Evolutionary conservation across 306 rosid genomes (phyloP), one percentile per base, ranked within the genome.

Genomic region (Corylus americana): DNA sequence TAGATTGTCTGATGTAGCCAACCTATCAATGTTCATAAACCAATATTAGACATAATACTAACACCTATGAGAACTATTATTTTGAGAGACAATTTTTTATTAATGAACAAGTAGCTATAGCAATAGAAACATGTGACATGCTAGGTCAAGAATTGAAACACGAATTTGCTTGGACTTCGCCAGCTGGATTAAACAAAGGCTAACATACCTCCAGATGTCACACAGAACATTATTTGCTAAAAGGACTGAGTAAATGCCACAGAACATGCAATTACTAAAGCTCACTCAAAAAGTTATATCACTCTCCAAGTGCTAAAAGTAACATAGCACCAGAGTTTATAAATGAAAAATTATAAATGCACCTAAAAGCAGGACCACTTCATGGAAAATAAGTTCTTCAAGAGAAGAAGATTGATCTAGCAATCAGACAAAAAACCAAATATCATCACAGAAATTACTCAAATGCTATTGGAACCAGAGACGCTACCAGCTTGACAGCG

Each of bases 401-500:
- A 73, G 53, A 69, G 71, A 61, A 8, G 48, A 13, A 73, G 63
- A 70, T 2, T 81, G 29, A 31, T 63, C 53, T 69, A 54, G 57
- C 66, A 74, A 73, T 45, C 78, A 55, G 49, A 53, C 68, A 67
- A 11, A 47, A 54, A 45, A 73, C 73, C 35, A 10, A 62, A 63
- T 16, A 75, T 5, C 22, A 1, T 17, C 35, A 66, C 3, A 17
- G 72, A 50, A 20, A 50, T 78, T 72, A 58, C 3, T 69, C 39
- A 49, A 45, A 58, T 57, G 22, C 68, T 16, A 74, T 12, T 45
- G 78, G 48, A 84, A 75, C 74, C 18, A 55, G 83, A 77, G 18
- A 74, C 2, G 49, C 78, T 92, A 95, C 99, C 99, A 95, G 84
- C 79, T 89, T 78, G 98, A 93, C 71, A 95, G 90, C 25, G 98